Base-by-base conservation (phyloP, 495 filamentous ascomycete genomes). In the Podospora pseudopauciseta region DNA sequence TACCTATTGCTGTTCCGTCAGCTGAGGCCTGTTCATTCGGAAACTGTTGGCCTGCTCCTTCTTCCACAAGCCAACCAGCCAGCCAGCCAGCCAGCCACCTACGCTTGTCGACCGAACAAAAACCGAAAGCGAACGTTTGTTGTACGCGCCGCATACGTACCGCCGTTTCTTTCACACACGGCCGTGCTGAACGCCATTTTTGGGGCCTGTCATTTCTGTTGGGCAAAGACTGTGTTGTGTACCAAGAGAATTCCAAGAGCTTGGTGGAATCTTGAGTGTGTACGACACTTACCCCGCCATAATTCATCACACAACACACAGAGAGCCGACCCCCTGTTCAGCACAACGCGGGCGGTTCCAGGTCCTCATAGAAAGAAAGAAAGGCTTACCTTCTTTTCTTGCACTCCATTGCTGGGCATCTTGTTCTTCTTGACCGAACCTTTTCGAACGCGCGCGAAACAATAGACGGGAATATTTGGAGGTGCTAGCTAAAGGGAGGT, bases 151-250 rank as follows among this genome's bases (percentile, higher is more conserved):
- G 39, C 39, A 49, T 7, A 49, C 23, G 23, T 23, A 23, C 23
- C 23, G 23, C 28, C 30, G 30, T 32, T 32, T 32, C 30, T 32
- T 49, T 6, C 9, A 16, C 39, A 23, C 15, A 13, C 39, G 6
- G 39, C 15, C 61, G n/a, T 44, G 9, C 61, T 63, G 30, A 18
- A 49, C 49, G 49, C 61, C 30, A 16, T 49, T 63, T 63, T 63
- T 39, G 61, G 61, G 27, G 9, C 55, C 55, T 23, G 18, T 58
- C 23, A 13, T 18, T 20, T 7, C 32, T 63, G 61, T 63, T 63
- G 61, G 61, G 26, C 30, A 32, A 30, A 23, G 23, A 23, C 23
- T 23, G 23, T 23, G 23, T 23, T 23, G 23, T 23, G 23, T 23
- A 23, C 59, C 30, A 28, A 27, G 56, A 59, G 26, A 27, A 23